Evolutionary conservation across 208 protist species (phyloP).

Genomic region (Acanthamoeba divionensis): DNA sequence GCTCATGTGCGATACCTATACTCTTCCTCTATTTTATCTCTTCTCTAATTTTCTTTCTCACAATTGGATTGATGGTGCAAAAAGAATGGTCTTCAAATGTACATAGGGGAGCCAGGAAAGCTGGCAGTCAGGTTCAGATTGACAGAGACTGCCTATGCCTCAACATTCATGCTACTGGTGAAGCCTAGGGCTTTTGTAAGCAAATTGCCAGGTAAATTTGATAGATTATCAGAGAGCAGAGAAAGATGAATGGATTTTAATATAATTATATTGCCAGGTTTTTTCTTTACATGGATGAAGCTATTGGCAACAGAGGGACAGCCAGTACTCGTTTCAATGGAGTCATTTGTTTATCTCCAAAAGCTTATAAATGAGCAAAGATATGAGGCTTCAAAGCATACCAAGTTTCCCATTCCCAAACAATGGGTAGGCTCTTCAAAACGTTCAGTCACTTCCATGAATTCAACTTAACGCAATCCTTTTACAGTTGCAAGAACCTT

Average conservation of each 20-base stretch:
- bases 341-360: slow-evolving; percentile 39
- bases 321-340: slow-evolving; percentile 80
- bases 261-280: slow-evolving; percentile 63
- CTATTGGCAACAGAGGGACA: slow-evolving; percentile 56
- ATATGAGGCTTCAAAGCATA: too few relatives aligned
- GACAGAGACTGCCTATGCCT: background rate
- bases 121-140: background rate
- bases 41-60: background rate
- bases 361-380: too few relatives aligned
- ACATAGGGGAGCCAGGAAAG: slow-evolving; percentile 17
- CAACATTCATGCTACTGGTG: background rate
- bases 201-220: slow-evolving; percentile 48
- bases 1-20: background rate
- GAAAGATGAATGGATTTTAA: too few relatives aligned
- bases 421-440: background rate
- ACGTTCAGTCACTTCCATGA: background rate
- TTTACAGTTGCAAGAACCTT: background rate
- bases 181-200: slow-evolving; percentile 45
- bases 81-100: background rate
- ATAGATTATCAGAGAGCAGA: too few relatives aligned
- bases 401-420: too few relatives aligned
- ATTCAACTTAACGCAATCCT: too few relatives aligned
- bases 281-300: slow-evolving; percentile 82
- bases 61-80: background rate
- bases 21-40: background rate